These are phyloP conservation scores for Elaeagnus macrophylla DNA, from an alignment of 306 rosid species.

Conservation along the genomic window DNA sequence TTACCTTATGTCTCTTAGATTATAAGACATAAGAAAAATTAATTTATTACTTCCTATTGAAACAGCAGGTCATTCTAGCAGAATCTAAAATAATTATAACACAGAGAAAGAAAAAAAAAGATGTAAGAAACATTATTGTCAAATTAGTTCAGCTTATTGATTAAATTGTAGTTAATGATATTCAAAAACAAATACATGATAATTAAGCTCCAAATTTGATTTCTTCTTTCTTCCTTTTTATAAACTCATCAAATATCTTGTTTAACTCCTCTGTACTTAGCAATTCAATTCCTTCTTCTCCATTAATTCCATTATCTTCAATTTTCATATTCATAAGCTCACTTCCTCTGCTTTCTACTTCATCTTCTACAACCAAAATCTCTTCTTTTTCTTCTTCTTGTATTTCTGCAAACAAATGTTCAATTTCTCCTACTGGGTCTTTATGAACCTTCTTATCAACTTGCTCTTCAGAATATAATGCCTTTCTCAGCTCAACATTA, in stretches of 20 bases:
- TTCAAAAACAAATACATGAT: no score
- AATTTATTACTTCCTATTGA: no score
- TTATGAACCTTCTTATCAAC: not conserved
- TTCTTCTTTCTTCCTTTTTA: constrained; percentile 48
- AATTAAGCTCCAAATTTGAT: constrained; percentile 31
- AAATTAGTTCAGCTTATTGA: no score
- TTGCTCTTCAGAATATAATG: constrained; percentile 1
- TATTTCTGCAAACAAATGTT: not conserved
- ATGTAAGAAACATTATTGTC: no score
- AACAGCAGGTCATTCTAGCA: no score
- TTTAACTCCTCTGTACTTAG: constrained; percentile 54
- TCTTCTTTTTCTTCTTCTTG: constrained; percentile 4
- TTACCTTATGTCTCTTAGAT: no score
- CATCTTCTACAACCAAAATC: constrained; percentile 2
- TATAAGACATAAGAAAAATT: no score
- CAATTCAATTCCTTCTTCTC: constrained; percentile 13
- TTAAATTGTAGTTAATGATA: no score
- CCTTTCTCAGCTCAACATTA: not conserved
- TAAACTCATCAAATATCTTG: constrained; percentile 73
- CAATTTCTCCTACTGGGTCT: not conserved
- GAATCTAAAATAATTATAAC: no score
- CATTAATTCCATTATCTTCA: constrained; percentile 17
- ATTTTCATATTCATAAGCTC: not conserved
- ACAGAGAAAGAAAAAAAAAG: no score
- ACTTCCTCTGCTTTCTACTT: constrained; percentile 5